Evolutionary conservation across 768 basidiomycete species (phyloP).

Genomic region (Albatrellus ellisii): DNA sequence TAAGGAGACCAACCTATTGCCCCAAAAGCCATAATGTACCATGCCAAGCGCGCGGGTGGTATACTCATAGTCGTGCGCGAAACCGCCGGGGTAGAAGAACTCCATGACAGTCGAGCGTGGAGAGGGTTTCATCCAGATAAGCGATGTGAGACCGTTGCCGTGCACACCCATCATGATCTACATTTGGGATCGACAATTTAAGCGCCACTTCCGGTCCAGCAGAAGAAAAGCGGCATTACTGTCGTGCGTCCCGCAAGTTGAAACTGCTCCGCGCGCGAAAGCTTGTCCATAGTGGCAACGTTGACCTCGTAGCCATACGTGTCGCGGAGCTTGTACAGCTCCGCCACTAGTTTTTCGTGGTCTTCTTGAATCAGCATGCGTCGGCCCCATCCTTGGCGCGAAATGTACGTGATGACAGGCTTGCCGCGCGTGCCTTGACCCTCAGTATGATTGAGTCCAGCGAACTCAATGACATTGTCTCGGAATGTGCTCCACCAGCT

Average conservation of each 20-base stretch:
- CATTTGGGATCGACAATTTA: background rate
- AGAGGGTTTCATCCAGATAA: conserved; percentile 87
- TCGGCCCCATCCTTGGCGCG: conserved; percentile 78
- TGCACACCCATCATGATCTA: conserved; percentile 94
- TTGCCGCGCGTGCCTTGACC: conserved; percentile 23
- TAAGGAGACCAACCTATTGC: conserved; percentile 35
- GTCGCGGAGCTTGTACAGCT: conserved; percentile 56
- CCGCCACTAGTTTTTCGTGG: conserved; percentile 68
- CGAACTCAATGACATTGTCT: conserved; percentile 58
- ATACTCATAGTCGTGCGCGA: conserved; percentile 78
- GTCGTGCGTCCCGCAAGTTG: conserved; percentile 74
- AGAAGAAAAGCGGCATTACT: conserved; percentile 25
- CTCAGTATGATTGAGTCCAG: conserved; percentile 39
- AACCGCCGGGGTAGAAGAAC: conserved; percentile 78
- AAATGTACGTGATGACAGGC: conserved; percentile 89
- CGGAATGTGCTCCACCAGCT: conserved; percentile 82
- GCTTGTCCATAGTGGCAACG: conserved; percentile 72
- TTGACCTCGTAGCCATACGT: conserved; percentile 78
- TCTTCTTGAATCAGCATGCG: conserved; percentile 66
- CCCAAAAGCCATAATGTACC: conserved; percentile 80
- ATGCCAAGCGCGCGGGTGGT: conserved; percentile 76
- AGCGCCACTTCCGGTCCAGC: background rate
- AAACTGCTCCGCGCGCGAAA: conserved; percentile 73
- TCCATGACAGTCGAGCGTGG: conserved; percentile 82
- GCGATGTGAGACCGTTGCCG: conserved; percentile 80